A percentile compares a stretch with the other conserved stretches of the same genome.
phyloP scores from a whole-genome alignment of 169 alveolate genomes.

The Toxoplasma gondii region DNA sequence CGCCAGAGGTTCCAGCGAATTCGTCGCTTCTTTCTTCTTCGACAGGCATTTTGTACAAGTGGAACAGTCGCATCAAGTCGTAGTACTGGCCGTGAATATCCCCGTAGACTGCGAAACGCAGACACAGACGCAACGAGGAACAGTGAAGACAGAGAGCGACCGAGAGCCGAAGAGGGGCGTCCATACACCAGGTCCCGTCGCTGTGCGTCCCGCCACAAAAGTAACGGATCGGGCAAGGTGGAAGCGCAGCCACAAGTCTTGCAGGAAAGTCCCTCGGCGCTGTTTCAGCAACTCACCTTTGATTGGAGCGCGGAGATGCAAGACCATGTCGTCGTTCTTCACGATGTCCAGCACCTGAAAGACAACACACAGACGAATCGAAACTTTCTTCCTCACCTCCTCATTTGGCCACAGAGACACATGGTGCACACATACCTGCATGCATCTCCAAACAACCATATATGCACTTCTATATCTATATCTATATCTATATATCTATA shows the following conservation, averaged over 20 bases:
- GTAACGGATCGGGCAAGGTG: too few relatives aligned
- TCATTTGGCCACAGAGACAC: not conserved
- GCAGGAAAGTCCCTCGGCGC: not conserved
- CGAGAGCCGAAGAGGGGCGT: too few relatives aligned
- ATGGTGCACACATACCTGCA: not conserved
- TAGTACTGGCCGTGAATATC: slow-evolving; percentile 99
- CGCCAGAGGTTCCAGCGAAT: slow-evolving; percentile 70
- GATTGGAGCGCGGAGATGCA: slow-evolving; percentile 96
- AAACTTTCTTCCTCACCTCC: not conserved
- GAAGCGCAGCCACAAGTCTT: too few relatives aligned
- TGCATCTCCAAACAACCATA: not conserved
- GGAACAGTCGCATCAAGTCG: slow-evolving; percentile 97
- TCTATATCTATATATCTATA: not conserved
- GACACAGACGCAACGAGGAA: not conserved
- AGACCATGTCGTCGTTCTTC: slow-evolving; percentile 95
- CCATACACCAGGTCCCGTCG: too few relatives aligned
- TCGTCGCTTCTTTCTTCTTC: slow-evolving; percentile 82
- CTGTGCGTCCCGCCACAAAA: too few relatives aligned
- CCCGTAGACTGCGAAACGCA: slow-evolving; percentile 88
- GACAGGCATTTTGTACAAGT: slow-evolving; percentile 85
- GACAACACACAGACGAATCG: not conserved
- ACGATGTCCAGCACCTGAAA: slow-evolving; percentile 44
- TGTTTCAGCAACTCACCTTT: slow-evolving; percentile 66
- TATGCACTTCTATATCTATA: not conserved
- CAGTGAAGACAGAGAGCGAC: not conserved